Percentiles rank a stretch among this genome's conserved stretches.
phyloP scores from a whole-genome alignment of 1,139 yeast species.

The Sugiyamaella grinbergsii region DNA sequence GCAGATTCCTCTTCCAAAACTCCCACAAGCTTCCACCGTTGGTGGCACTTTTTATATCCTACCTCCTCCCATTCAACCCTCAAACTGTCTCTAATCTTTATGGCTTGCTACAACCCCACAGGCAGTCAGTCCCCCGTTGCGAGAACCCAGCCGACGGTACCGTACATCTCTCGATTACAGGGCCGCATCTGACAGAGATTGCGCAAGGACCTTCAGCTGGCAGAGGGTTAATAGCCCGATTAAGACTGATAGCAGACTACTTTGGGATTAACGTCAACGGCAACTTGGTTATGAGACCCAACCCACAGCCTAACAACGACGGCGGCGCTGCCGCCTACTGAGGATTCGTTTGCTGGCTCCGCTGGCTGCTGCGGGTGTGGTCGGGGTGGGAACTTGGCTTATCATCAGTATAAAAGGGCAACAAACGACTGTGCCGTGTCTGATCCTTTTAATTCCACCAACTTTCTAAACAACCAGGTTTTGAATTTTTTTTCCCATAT shows the following conservation, averaged over 20 bases:
- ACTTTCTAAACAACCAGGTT: background rate
- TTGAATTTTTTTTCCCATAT: too few species aligned
- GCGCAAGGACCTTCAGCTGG: slow-evolving; percentile 9
- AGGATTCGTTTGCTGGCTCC: too few species aligned
- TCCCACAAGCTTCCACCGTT: too few species aligned
- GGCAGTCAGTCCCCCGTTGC: too few species aligned
- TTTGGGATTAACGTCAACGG: slow-evolving; percentile 6
- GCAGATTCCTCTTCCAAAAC: too few species aligned
- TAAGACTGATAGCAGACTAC: slow-evolving; percentile 2
- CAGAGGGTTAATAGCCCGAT: slow-evolving; percentile 3
- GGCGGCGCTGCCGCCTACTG: too few species aligned
- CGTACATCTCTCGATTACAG: background rate
- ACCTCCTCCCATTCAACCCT: too few species aligned
- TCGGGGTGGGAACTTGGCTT: background rate
- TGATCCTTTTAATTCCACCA: background rate
- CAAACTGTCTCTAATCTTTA: too few species aligned
- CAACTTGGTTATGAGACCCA: slow-evolving; percentile 11
- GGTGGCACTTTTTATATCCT: too few species aligned
- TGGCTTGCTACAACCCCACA: too few species aligned
- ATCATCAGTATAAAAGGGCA: slow-evolving; percentile 6
- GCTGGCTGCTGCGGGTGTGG: slow-evolving; percentile 4
- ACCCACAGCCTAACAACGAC: slow-evolving; percentile 1
- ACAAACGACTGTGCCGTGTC: background rate
- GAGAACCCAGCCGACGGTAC: background rate
- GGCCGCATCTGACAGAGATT: slow-evolving; percentile 6